Percentiles rank a stretch among this genome's conserved stretches.
Evolutionary conservation across 2,329 filamentous ascomycete genomes (phyloP).

Genomic region (Botrytis cinerea): DNA sequence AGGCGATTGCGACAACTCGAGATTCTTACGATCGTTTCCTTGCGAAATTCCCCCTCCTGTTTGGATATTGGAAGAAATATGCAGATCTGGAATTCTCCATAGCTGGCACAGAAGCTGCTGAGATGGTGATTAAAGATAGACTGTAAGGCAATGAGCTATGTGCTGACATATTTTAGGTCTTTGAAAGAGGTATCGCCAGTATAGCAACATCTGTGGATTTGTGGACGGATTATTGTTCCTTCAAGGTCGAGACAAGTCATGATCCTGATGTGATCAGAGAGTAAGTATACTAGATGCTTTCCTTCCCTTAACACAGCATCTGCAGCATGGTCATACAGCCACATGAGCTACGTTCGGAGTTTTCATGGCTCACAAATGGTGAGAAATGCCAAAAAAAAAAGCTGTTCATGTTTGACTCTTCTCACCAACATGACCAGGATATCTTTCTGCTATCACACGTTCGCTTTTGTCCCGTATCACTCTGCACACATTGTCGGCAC

Average conservation of each 20-base stretch:
- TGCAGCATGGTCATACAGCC: conserved; percentile 43
- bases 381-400: conserved; percentile 68
- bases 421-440: conserved; percentile 67
- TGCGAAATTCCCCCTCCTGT: conserved; percentile 90
- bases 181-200: conserved; percentile 91
- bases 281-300: conserved; percentile 82
- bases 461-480: conserved; percentile 46
- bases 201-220: conserved; percentile 93
- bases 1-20: conserved; percentile 84
- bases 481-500: conserved; percentile 43
- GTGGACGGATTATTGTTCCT: conserved; percentile 95
- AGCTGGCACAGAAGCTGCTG: conserved; percentile 91
- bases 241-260: conserved; percentile 97
- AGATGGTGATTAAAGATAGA: conserved; percentile 67
- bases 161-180: conserved; percentile 62
- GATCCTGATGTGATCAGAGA: conserved; percentile 95
- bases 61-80: conserved; percentile 99
- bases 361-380: conserved; percentile 59
- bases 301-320: conserved; percentile 62
- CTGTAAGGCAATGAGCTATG: not conserved
- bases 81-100: conserved; percentile 97
- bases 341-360: conserved; percentile 36
- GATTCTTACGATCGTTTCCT: conserved; percentile 91
- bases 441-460: conserved; percentile 52
- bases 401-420: conserved; percentile 58